Percentiles rank a stretch among this genome's conserved stretches.
phyloP scores from a whole-genome alignment of 2,329 filamentous ascomycete genomes.

The Penicillium sp. region DNA sequence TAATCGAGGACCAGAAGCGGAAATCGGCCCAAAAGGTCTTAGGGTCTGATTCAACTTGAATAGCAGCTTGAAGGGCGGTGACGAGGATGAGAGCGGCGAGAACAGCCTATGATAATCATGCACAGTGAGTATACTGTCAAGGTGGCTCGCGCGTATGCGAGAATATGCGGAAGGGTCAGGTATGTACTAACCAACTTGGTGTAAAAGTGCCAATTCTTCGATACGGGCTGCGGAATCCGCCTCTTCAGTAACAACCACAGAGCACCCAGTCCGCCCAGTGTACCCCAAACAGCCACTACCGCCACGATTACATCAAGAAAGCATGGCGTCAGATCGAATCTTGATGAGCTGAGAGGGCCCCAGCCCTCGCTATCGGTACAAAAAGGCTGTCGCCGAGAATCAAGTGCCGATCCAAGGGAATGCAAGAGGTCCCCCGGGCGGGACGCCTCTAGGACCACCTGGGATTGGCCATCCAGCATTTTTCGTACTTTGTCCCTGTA shows the following conservation, averaged over 20 bases:
- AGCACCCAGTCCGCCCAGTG: slow-evolving; percentile 71
- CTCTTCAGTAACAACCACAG: slow-evolving; percentile 74
- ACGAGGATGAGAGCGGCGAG: slow-evolving; percentile 66
- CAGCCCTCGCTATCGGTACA: slow-evolving; percentile 90
- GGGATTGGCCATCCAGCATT: slow-evolving; percentile 37
- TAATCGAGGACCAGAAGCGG: slow-evolving; percentile 74
- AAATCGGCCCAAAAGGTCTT: slow-evolving; percentile 75
- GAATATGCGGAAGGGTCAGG: background rate
- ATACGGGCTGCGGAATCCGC: slow-evolving; percentile 62
- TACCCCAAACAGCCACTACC: slow-evolving; percentile 70
- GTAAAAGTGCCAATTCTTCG: slow-evolving; percentile 91
- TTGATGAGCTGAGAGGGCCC: slow-evolving; percentile 81
- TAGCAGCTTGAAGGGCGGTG: slow-evolving; percentile 65
- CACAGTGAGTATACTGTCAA: background rate
- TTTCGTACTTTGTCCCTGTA: slow-evolving; percentile 25
- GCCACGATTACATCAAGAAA: slow-evolving; percentile 91
- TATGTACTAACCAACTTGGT: slow-evolving; percentile 68
- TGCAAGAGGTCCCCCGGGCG: slow-evolving; percentile 27
- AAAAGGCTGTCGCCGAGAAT: slow-evolving; percentile 58
- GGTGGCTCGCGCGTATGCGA: background rate
- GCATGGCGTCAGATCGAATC: slow-evolving; percentile 95
- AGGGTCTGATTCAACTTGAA: slow-evolving; percentile 69
- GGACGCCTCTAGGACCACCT: slow-evolving; percentile 34
- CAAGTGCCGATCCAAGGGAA: slow-evolving; percentile 27
- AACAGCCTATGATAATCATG: slow-evolving; percentile 50